phyloP scores from a whole-genome alignment of 345 rosid genomes.

The Schrenkiella parvula region DNA sequence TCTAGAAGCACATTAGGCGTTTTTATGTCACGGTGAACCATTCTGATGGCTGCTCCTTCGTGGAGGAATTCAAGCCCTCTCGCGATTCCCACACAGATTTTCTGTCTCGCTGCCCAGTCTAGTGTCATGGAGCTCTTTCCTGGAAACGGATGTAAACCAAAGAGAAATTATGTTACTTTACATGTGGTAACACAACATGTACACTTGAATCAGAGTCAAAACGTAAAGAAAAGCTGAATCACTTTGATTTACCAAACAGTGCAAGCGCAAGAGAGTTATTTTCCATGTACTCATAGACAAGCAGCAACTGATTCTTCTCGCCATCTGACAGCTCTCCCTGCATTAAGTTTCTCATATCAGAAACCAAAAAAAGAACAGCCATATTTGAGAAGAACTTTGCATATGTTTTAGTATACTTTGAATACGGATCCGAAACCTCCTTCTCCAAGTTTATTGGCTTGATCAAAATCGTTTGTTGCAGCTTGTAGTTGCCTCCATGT shows the following conservation, averaged over 20 bases:
- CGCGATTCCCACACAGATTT: constrained; percentile 55
- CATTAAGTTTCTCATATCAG: not conserved
- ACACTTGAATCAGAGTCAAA: not conserved
- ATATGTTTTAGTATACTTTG: not conserved
- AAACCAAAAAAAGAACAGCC: not conserved
- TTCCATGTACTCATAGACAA: constrained; percentile 45
- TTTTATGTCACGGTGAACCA: constrained; percentile 69
- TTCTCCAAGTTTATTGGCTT: constrained; percentile 32
- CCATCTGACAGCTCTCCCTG: constrained; percentile 24
- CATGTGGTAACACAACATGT: not conserved
- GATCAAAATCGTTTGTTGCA: constrained; percentile 28
- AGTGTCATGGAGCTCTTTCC: constrained; percentile 20
- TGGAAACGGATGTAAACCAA: not conserved
- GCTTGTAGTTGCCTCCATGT: constrained; percentile 20
- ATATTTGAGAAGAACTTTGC: not conserved
- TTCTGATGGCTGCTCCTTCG: constrained; percentile 48
- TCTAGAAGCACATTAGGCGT: constrained; percentile 55
- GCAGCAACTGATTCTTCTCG: constrained; percentile 34
- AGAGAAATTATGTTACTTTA: not conserved
- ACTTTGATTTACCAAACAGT: constrained; percentile 20
- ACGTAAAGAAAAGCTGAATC: not conserved
- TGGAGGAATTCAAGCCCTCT: constrained; percentile 61
- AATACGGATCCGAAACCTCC: constrained; percentile 32
- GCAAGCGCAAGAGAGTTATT: constrained; percentile 40
- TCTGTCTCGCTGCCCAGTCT: constrained; percentile 49